Evolutionary conservation across 148 eudicot genomes (phyloP).

Genomic region (Silene uniflora): DNA sequence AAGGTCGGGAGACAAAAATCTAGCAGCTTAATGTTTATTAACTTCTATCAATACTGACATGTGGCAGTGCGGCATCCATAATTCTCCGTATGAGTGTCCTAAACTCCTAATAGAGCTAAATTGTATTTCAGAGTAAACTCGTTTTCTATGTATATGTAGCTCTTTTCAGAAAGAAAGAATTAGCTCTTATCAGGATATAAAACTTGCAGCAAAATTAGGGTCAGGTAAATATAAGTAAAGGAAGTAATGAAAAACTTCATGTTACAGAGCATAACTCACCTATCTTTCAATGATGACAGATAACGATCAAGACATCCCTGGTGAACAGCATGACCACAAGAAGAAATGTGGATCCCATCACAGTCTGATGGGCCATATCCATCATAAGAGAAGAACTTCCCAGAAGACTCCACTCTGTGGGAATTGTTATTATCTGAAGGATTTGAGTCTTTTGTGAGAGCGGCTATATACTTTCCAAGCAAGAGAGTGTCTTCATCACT

Average conservation of each 20-base stretch:
- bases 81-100: neutral
- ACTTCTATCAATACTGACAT: neutral
- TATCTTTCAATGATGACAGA: conserved; percentile 77
- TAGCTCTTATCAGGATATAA: neutral
- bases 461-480: conserved; percentile 75
- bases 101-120: neutral
- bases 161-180: neutral
- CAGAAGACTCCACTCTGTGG: conserved; percentile 33
- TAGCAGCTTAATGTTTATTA: neutral
- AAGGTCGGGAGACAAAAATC: neutral
- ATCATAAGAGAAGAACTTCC: conserved; percentile 35
- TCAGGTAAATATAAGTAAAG: neutral
- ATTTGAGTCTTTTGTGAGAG: conserved; percentile 50
- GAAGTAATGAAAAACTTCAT: neutral
- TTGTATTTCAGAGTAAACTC: neutral
- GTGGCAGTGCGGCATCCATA: conserved; percentile 4
- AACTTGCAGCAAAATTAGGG: neutral
- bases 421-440: conserved; percentile 39
- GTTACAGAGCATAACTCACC: conserved; percentile 34
- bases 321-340: conserved; percentile 99
- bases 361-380: conserved; percentile 66
- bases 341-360: conserved; percentile 86
- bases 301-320: conserved; percentile 94
- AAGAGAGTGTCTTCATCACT: conserved; percentile 38
- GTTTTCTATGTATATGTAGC: neutral